A percentile compares a stretch with the other conserved stretches of the same genome.
Evolutionary conservation across 805 yeast species (phyloP).

Genomic region (Zygoascus biomembranicola): DNA sequence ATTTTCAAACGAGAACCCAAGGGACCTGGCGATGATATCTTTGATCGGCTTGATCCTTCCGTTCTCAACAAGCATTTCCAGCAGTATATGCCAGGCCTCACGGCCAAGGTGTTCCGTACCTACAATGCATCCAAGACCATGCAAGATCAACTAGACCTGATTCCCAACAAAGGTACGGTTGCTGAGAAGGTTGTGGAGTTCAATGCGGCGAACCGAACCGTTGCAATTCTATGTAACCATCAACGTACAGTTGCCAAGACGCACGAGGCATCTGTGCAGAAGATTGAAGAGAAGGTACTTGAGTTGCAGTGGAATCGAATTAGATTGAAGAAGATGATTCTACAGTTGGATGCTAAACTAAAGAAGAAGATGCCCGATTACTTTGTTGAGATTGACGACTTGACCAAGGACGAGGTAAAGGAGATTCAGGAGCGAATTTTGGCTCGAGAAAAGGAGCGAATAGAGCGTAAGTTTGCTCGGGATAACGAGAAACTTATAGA

Average conservation of each 20-base stretch:
- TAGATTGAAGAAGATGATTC: constrained; percentile 61
- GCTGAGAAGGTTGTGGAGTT: constrained; percentile 80
- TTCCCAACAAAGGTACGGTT: constrained; percentile 78
- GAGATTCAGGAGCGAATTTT: constrained; percentile 51
- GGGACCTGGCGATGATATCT: constrained; percentile 83
- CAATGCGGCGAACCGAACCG: constrained; percentile 93
- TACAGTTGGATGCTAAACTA: constrained; percentile 49
- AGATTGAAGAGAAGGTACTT: constrained; percentile 64
- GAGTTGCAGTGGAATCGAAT: constrained; percentile 83
- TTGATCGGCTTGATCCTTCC: constrained; percentile 82
- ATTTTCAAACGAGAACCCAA: constrained; percentile 87
- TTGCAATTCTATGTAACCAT: constrained; percentile 94
- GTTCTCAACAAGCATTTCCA: constrained; percentile 80
- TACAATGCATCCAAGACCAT: constrained; percentile 93
- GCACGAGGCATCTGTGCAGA: constrained; percentile 74
- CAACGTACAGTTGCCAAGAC: constrained; percentile 85
- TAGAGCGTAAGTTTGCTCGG: constrained; percentile 54
- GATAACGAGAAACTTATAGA: constrained; percentile 67
- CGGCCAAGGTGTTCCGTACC: constrained; percentile 96
- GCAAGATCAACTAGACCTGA: constrained; percentile 87
- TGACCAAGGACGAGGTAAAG: constrained; percentile 56
- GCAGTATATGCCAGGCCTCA: constrained; percentile 82
- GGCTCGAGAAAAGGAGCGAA: constrained; percentile 58
- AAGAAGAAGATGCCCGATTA: constrained; percentile 45
- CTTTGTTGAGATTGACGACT: constrained; percentile 60